A percentile compares a stretch with the other conserved stretches of the same genome.
These are phyloP conservation scores for Kalanchoe fedtschenkoi DNA, from an alignment of 164 flowering plant genomes.

Conservation along the genomic window DNA sequence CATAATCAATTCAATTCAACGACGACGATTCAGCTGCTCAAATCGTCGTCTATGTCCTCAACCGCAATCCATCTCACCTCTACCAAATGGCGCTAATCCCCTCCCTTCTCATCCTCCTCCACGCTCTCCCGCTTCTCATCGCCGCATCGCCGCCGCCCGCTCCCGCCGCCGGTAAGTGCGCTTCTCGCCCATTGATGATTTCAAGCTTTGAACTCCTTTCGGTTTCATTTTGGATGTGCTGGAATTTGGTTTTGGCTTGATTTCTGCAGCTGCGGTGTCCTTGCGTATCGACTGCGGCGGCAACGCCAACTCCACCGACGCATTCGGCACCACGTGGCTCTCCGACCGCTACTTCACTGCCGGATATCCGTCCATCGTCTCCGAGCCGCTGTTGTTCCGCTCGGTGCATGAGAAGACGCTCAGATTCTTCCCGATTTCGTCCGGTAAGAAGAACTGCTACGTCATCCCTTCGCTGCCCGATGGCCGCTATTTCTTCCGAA, in stretches of 20 bases:
- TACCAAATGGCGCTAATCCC: neutral
- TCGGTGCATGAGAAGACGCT: conserved; percentile 60
- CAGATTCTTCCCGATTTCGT: conserved; percentile 74
- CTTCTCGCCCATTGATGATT: conserved; percentile 5
- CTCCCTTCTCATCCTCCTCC: conserved; percentile 18
- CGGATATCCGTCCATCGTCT: conserved; percentile 52
- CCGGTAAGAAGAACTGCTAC: conserved; percentile 95
- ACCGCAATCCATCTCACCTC: neutral
- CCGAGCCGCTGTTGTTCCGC: conserved; percentile 66
- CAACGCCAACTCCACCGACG: conserved; percentile 38
- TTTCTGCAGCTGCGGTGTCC: conserved; percentile 25
- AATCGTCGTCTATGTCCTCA: conserved; percentile 6
- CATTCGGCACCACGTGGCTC: conserved; percentile 58
- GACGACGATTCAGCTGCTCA: neutral
- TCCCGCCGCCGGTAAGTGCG: conserved; percentile 19
- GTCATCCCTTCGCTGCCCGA: conserved; percentile 32
- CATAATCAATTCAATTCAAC: neutral
- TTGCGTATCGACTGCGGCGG: conserved; percentile 81
- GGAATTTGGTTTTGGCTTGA: neutral
- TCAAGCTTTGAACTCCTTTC: neutral
- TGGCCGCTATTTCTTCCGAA: conserved; percentile 67
- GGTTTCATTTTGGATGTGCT: neutral
- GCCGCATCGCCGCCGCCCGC: conserved; percentile 7
- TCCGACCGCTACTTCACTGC: conserved; percentile 71
- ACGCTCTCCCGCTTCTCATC: conserved; percentile 11